Base-by-base conservation (phyloP, 73 alveolate species). In the Breviolum minutum region DNA sequence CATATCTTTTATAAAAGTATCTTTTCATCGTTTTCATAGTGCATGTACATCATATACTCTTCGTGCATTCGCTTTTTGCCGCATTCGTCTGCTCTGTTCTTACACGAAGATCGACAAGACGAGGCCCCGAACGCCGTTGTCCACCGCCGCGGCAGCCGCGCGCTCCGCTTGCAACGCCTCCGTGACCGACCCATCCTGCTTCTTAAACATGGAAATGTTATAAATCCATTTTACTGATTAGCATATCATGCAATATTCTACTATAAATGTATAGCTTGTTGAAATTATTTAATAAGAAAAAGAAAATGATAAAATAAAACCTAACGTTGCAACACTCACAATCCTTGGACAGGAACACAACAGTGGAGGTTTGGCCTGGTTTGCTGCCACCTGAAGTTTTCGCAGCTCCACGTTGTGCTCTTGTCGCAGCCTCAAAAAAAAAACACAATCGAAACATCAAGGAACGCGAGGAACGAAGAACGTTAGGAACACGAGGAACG, bases 161-260 rank as follows among this genome's bases (percentile, higher is more conserved):
- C 95, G 80, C 61, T 70, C 48, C n/a, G 64, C 80, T 17, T 24
- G 30, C 95, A 70, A 68, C 48, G 79, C 95, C 95, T 86, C 17
- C 40, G 63, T 63, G 24, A 19, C 17, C 17, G 32, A 26, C 29
- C 29, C 54, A 40, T 40, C 54, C 54, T 73, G 29, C 40, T 48
- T 26, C 60, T 29, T 2, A 16, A 19, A 69, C 79, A 24, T 2
- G 79, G 7, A n/a, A n/a, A 69, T 69, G 5, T 24, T 69, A 24
- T 6, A 69, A 69, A 24, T 24, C 7, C 79, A 69, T 16, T 24
- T 69, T 24, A 16, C 27, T 69, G 5, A 69, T 24, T 24, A 2
- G 4, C 26, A 24, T 69, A 24, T 24, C 5, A 16, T 69, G 4
- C 4, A 69, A 69, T 69, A 69, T 69, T 24, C 79, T 24, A 19